Evolutionary conservation across 2,329 filamentous ascomycete genomes (phyloP).

Genomic region (Colletotrichum sublineola): DNA sequence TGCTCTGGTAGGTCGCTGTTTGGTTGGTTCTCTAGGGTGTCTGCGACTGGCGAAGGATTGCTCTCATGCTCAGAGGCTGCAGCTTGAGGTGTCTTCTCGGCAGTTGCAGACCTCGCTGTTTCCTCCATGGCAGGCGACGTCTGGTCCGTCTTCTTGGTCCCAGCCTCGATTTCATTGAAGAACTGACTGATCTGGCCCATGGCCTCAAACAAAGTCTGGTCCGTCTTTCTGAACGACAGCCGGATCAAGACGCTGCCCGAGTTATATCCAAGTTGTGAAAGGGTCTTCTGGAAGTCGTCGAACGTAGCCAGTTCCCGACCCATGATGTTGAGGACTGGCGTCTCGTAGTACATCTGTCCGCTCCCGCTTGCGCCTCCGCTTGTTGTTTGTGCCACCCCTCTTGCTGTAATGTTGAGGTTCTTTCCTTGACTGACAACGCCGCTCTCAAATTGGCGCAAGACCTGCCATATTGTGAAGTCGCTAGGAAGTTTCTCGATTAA

Average conservation of each 20-base stretch:
- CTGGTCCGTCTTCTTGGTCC: conserved; percentile 42
- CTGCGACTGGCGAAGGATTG: background rate
- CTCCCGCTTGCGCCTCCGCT: conserved; percentile 67
- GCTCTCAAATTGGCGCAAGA: conserved; percentile 91
- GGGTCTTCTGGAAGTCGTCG: conserved; percentile 86
- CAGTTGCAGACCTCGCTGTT: conserved; percentile 39
- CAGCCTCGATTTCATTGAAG: conserved; percentile 69
- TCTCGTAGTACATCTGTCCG: conserved; percentile 89
- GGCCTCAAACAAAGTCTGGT: conserved; percentile 85
- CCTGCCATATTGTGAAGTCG: conserved; percentile 88
- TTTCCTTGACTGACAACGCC: conserved; percentile 71
- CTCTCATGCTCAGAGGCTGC: conserved; percentile 13
- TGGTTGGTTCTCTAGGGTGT: background rate
- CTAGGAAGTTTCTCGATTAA: conserved; percentile 89
- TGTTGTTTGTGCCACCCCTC: conserved; percentile 76
- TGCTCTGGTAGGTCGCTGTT: background rate
- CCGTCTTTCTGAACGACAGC: conserved; percentile 81
- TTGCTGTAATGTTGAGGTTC: conserved; percentile 84
- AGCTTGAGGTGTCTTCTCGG: conserved; percentile 31
- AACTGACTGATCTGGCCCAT: conserved; percentile 84
- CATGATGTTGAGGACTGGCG: conserved; percentile 86
- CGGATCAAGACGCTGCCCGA: conserved; percentile 84
- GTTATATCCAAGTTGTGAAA: conserved; percentile 89
- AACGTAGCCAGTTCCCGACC: conserved; percentile 83
- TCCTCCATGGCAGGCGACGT: conserved; percentile 28